Conservation (phyloP, 805 yeast species). For the Candida adriatica region DNA sequence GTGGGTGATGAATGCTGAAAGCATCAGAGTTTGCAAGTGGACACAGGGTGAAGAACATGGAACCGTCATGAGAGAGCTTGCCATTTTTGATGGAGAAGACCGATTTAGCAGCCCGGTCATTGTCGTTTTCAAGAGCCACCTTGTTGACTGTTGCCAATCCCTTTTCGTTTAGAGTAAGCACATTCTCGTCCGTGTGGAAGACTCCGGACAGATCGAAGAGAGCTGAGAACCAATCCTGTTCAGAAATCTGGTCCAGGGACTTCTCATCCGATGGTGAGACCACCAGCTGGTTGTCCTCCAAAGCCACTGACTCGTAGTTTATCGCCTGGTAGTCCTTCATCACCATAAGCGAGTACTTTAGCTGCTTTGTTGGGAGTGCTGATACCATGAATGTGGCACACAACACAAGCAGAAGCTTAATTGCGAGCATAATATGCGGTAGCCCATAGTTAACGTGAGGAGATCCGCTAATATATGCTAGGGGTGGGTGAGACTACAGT, state of each 20-base stretch:
- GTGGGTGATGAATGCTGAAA: constrained; percentile 8
- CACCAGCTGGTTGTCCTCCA: constrained; percentile 1
- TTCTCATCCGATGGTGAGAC: no score
- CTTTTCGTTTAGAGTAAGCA: not conserved
- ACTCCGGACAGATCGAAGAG: constrained; percentile 2
- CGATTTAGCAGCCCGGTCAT: constrained; percentile 1
- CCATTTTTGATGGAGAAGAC: constrained; percentile 18
- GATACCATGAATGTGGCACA: not conserved
- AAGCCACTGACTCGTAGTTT: constrained; percentile 5
- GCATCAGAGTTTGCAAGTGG: constrained; percentile 1
- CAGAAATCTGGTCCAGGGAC: not conserved
- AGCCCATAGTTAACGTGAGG: no score
- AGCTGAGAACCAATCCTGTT: constrained; percentile 1
- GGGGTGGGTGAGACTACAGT: no score
- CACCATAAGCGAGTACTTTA: constrained; percentile 6
- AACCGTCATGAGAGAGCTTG: constrained; percentile 7
- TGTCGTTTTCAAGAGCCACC: not conserved
- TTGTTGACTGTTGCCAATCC: not conserved
- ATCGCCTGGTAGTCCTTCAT: constrained; percentile 6
- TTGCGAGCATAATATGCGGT: not conserved
- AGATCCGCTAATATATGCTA: no score
- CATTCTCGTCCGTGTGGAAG: constrained; percentile 1
- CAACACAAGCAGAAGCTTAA: constrained; percentile 1
- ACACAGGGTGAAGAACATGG: constrained; percentile 10
- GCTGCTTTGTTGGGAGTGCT: constrained; percentile 8